Percentiles rank a stretch among this genome's conserved stretches.
These are phyloP conservation scores for Erodium maritimum DNA, from an alignment of 345 rosid species.

Conservation along the genomic window DNA sequence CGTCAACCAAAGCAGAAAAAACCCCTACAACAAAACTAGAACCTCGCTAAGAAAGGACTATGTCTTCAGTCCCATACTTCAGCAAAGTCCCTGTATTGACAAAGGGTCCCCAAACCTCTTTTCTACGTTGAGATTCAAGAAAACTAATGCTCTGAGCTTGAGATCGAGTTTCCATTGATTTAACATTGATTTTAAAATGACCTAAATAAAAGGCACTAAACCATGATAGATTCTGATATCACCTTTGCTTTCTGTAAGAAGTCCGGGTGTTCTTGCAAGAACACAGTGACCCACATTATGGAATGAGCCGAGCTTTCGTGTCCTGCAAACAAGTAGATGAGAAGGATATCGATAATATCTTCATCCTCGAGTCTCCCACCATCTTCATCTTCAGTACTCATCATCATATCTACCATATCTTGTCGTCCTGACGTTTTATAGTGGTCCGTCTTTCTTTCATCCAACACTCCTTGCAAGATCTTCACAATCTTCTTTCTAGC, in stretches of 20 bases:
- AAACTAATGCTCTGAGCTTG: too few relatives aligned
- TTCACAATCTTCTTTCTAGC: constrained; percentile 16
- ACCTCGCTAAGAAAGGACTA: too few relatives aligned
- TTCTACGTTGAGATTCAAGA: too few relatives aligned
- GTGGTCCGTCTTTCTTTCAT: constrained; percentile 11
- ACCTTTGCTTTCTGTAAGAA: constrained; percentile 22
- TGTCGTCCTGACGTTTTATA: background rate
- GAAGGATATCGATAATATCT: constrained; percentile 18
- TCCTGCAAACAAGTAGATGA: constrained; percentile 21
- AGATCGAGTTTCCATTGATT: too few relatives aligned
- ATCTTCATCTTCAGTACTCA: constrained; percentile 25
- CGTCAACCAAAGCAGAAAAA: too few relatives aligned
- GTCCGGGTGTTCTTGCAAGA: constrained; percentile 15
- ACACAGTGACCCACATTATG: constrained; percentile 17
- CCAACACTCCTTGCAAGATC: constrained; percentile 14
- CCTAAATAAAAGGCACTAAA: background rate
- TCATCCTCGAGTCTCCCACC: constrained; percentile 15
- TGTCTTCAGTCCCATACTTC: too few relatives aligned
- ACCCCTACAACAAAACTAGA: too few relatives aligned
- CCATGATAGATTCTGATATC: background rate
- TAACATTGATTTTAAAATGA: too few relatives aligned
- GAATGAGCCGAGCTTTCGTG: constrained; percentile 22
- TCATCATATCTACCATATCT: constrained; percentile 21
- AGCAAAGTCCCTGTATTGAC: too few relatives aligned
- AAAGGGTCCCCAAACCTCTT: too few relatives aligned